These are phyloP conservation scores for Panus rudis DNA, from an alignment of 768 basidiomycete species.

Conservation along the genomic window DNA sequence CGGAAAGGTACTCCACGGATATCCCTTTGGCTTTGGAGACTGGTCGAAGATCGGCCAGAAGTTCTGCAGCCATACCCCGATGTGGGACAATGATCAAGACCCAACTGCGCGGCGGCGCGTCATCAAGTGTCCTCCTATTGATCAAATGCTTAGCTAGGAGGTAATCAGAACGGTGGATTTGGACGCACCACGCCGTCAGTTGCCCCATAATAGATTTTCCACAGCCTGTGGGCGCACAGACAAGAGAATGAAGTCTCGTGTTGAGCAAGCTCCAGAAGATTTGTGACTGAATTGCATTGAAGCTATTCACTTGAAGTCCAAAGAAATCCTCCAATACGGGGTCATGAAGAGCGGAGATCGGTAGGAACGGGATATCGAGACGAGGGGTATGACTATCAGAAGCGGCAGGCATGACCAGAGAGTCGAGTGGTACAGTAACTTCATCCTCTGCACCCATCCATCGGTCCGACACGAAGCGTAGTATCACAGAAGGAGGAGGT, in stretches of 20 bases:
- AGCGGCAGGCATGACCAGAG: conserved; percentile 66
- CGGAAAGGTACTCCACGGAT: conserved; percentile 28
- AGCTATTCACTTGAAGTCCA: conserved; percentile 37
- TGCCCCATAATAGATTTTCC: conserved; percentile 78
- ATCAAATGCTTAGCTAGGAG: conserved; percentile 11
- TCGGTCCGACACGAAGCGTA: conserved; percentile 80
- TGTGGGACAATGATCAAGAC: conserved; percentile 60
- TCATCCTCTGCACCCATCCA: conserved; percentile 93
- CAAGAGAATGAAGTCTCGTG: conserved; percentile 57
- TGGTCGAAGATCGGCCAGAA: conserved; percentile 43
- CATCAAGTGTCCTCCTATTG: conserved; percentile 48
- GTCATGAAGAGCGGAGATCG: conserved; percentile 44
- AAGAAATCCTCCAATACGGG: conserved; percentile 39
- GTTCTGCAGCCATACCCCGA: conserved; percentile 47
- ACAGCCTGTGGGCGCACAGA: conserved; percentile 73
- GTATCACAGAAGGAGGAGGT: conserved; percentile 57
- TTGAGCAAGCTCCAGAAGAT: conserved; percentile 75
- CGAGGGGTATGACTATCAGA: conserved; percentile 53
- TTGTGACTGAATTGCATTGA: conserved; percentile 90
- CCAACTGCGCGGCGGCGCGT: conserved; percentile 39
- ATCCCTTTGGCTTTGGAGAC: conserved; percentile 34
- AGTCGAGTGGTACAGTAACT: conserved; percentile 51
- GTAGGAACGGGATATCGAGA: conserved; percentile 70
- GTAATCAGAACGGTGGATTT: neutral
- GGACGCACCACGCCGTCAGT: conserved; percentile 56